Evolutionary conservation across 495 filamentous ascomycete genomes (phyloP), one percentile per base, ranked within the genome.

Genomic region (Hypomontagnella monticulosa): DNA sequence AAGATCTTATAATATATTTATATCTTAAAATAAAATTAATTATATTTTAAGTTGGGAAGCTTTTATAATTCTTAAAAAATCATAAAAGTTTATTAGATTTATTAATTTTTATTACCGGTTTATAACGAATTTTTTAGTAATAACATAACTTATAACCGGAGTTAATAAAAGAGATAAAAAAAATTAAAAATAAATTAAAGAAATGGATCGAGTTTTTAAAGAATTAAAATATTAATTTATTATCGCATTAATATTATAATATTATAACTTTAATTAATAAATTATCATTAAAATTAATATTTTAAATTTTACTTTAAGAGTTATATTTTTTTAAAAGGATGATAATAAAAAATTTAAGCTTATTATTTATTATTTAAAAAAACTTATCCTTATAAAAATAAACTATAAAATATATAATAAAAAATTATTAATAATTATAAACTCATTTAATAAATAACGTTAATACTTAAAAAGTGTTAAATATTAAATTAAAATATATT

Each of bases 401-500:
- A 41, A 41, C 15, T 41, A 36, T 36, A 36, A 36, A 36, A 36
- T 36, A 5, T 36, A 36, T 36, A 36, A 36, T 36, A 36, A 36
- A 41, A 41, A 41, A 41, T 41, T 41, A 8, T 41, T 41, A 8
- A 41, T 14, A 4, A 41, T 41, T 8, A 41, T 41, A 7, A 41
- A 41, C 15, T 41, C 4, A 11, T 41, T 41, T n/a, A n/a, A n/a
- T n/a, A n/a, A n/a, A n/a, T n/a, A n/a, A n/a, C n/a, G n/a, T n/a
- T n/a, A n/a, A n/a, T 41, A 41, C 12, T 41, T 41, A 8, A 41
- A 41, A 41, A 41, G 15, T 4, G 15, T n/a, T 6, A 7, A 41
- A 41, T 41, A 41, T 41, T 7, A 41, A 8, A 41, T 41, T 7
- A 41, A 41, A 41, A 41, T 41, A 11, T 41, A 41, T 41, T 41